Percentiles rank a stretch among this genome's conserved stretches.
Conservation (phyloP, 2,329 filamentous ascomycete genomes). For the Monosporascus sp. region DNA sequence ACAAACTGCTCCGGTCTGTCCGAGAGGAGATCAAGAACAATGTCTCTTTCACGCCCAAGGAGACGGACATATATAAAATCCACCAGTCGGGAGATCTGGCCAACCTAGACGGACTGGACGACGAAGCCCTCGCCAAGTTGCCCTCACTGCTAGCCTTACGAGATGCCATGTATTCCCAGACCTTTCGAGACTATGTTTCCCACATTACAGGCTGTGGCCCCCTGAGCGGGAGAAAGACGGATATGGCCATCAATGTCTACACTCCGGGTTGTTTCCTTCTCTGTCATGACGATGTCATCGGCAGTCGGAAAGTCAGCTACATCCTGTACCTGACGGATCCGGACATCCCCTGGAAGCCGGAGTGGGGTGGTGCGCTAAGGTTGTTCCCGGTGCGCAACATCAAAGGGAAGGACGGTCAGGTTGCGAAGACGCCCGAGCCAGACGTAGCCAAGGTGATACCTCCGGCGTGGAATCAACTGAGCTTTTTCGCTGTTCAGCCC, state of each 20-base stretch:
- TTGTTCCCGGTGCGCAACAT: conserved; percentile 69
- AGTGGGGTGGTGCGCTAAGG: conserved; percentile 89
- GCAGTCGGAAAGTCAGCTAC: conserved; percentile 91
- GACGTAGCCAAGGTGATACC: conserved; percentile 80
- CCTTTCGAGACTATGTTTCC: conserved; percentile 85
- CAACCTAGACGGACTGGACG: conserved; percentile 89
- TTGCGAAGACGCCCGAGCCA: conserved; percentile 73
- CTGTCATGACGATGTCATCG: conserved; percentile 98
- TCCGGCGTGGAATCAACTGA: conserved; percentile 94
- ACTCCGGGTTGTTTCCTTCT: conserved; percentile 92
- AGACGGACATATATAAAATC: conserved; percentile 99
- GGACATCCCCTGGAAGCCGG: conserved; percentile 79
- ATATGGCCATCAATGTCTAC: conserved; percentile 99
- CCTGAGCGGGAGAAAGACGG: conserved; percentile 87
- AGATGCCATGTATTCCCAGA: conserved; percentile 85
- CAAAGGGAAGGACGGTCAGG: conserved; percentile 62
- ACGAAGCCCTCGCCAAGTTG: conserved; percentile 76
- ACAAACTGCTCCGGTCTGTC: conserved; percentile 75
- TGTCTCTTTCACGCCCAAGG: conserved; percentile 94
- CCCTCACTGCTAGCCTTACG: conserved; percentile 88
- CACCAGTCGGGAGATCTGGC: conserved; percentile 97
- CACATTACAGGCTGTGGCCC: conserved; percentile 80
- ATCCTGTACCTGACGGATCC: conserved; percentile 95
- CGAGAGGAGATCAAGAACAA: conserved; percentile 84
- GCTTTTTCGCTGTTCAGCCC: conserved; percentile 96